Evolutionary conservation across 2,329 filamentous ascomycete genomes (phyloP), one percentile per base, ranked within the genome.

Genomic region (Drechslerella dactyloides): DNA sequence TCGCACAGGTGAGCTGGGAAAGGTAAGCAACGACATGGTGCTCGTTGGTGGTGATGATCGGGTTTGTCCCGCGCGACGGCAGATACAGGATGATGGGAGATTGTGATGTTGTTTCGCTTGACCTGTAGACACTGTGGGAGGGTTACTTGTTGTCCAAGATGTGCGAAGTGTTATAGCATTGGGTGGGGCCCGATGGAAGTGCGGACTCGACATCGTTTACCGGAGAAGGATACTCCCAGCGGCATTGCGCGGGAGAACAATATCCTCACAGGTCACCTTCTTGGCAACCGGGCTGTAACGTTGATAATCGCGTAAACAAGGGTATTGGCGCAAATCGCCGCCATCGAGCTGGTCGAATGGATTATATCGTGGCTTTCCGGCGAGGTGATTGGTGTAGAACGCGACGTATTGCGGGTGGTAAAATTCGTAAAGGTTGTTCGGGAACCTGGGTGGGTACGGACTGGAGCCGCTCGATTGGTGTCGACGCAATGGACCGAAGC

Each of bases 41-140:
- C 57, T 73, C 69, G 3, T 58, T 13, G 19, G 56, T 63, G 6
- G 27, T 24, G 7, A 48, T 7, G 2, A 52, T 17, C 4, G 57
- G 63, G 15, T 58, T 65, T 1, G 63, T 68, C 7, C 62, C 69
- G 13, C 69, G 46, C 1, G 69, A 73, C 0, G 69, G 69, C 13
- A 73, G 40, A 30, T 73, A 73, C 1, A 73, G 15, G 2, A 73
- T 64, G 1, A 73, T 48, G 19, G 69, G 69, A 15, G 69, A 66
- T 13, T 44, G 17, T 1, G 52, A 46, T 0, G 37, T 54, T 4
- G 42, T 55, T 21, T 59, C 24, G 2, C 24, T 19, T 15, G 62
- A 53, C 7, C 62, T 53, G 33, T 73, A 73, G 21, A 73, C 33
- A 2, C 69, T 62, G 23, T 1, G 19, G 2, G 33, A 44, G 27